Percentiles rank a stretch among this genome's conserved stretches.
phyloP scores from a whole-genome alignment of 2,329 filamentous ascomycete species.

The Microsporum audouinii region DNA sequence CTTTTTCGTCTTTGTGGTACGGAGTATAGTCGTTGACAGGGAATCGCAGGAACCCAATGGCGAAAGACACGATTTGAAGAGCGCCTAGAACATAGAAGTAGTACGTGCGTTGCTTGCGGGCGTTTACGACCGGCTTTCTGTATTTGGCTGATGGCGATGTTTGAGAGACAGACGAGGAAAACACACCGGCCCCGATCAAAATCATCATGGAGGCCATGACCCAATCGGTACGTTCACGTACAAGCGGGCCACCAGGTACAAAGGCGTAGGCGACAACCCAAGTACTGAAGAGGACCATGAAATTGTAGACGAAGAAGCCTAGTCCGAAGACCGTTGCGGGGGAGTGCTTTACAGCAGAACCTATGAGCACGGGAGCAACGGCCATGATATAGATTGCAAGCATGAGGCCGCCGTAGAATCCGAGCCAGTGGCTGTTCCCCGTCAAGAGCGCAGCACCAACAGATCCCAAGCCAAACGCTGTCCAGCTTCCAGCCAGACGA shows the following conservation, averaged over 20 bases:
- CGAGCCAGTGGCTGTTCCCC: slow-evolving; percentile 67
- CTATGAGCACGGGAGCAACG: slow-evolving; percentile 61
- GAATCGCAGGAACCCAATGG: slow-evolving; percentile 78
- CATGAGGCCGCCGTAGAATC: slow-evolving; percentile 71
- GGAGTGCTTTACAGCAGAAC: slow-evolving; percentile 61
- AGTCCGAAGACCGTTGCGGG: slow-evolving; percentile 75
- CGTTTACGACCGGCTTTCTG: slow-evolving; percentile 28
- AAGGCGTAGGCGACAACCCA: slow-evolving; percentile 99
- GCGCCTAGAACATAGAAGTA: slow-evolving; percentile 60
- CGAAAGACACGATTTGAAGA: slow-evolving; percentile 69
- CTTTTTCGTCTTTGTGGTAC: slow-evolving; percentile 75
- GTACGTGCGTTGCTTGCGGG: slow-evolving; percentile 49
- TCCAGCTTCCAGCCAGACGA: slow-evolving; percentile 62
- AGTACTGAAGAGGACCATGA: slow-evolving; percentile 91
- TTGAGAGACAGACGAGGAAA: slow-evolving; percentile 50
- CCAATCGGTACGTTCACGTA: slow-evolving; percentile 92
- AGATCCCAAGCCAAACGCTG: slow-evolving; percentile 64
- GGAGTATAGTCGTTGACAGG: slow-evolving; percentile 84
- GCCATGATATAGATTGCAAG: slow-evolving; percentile 74
- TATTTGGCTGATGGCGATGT: slow-evolving; percentile 26
- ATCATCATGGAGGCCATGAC: slow-evolving; percentile 82
- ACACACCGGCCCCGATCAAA: slow-evolving; percentile 72
- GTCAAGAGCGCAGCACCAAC: slow-evolving; percentile 70
- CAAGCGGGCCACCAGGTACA: slow-evolving; percentile 81
- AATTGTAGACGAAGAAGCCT: slow-evolving; percentile 83